These are phyloP conservation scores for Backusella parvicylindrica DNA, from an alignment of 192 early-diverging fungal genomes.

Conservation along the genomic window DNA sequence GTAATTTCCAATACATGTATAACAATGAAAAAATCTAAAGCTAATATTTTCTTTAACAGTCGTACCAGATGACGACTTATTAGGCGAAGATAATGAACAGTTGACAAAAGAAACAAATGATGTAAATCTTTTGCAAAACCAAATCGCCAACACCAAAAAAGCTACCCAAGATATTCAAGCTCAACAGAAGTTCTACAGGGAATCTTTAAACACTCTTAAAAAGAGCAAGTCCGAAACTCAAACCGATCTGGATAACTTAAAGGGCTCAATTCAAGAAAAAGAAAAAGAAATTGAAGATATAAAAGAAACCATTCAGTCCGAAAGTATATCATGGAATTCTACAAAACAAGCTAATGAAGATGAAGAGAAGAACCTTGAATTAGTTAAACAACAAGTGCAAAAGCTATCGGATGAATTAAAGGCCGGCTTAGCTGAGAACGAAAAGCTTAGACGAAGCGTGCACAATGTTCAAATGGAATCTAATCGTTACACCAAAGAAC, in stretches of 20 bases:
- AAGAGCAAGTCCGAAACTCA: constrained; percentile 61
- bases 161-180: constrained; percentile 51
- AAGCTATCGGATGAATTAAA: constrained; percentile 39
- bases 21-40: neutral
- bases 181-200: constrained; percentile 53
- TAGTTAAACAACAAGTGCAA: constrained; percentile 41
- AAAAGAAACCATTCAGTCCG: constrained; percentile 37
- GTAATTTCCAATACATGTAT: neutral
- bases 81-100: constrained; percentile 41
- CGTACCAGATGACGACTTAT: constrained; percentile 23
- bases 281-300: constrained; percentile 49
- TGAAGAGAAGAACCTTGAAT: constrained; percentile 43
- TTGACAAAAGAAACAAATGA: constrained; percentile 56
- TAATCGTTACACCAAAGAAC: constrained; percentile 42
- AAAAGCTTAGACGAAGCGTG: constrained; percentile 44
- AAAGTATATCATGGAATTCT: constrained; percentile 43
- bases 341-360: constrained; percentile 43
- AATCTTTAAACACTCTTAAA: constrained; percentile 51
- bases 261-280: constrained; percentile 59
- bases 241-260: constrained; percentile 50
- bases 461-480: constrained; percentile 55
- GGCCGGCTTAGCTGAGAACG: constrained; percentile 43
- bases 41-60: neutral
- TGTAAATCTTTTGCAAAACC: constrained; percentile 53
- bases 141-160: constrained; percentile 49